Percentiles rank a stretch among this genome's conserved stretches.
Conservation (phyloP, 2,329 filamentous ascomycete genomes). For the Cryphonectria radicalis region DNA sequence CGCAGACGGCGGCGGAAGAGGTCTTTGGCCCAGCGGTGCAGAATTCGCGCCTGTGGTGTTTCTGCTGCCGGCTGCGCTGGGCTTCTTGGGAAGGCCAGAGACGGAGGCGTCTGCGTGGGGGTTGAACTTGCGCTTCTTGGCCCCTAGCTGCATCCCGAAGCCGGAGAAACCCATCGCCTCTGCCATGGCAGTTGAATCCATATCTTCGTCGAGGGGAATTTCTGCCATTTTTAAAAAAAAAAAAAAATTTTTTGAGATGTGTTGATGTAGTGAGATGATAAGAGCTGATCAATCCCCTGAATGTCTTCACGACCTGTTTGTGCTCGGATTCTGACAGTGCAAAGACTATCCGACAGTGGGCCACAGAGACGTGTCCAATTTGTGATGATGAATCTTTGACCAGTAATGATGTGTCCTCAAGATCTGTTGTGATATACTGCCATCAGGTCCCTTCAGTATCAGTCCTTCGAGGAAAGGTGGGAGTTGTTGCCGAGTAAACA, state of each 20-base stretch:
- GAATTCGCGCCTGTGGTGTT: conserved; percentile 41
- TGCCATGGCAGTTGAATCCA: conserved; percentile 59
- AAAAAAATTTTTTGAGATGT: not conserved
- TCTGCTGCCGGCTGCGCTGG: conserved; percentile 30
- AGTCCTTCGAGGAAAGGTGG: not conserved
- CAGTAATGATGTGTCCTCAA: not conserved
- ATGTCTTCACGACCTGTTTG: not conserved
- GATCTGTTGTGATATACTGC: not conserved
- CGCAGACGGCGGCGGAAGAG: conserved; percentile 31
- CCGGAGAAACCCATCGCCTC: conserved; percentile 74
- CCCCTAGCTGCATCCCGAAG: conserved; percentile 63
- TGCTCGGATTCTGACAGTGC: not conserved
- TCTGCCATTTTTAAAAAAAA: conserved; percentile 26
- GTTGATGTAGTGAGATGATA: not conserved
- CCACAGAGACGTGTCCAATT: not conserved
- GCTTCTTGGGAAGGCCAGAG: conserved; percentile 38
- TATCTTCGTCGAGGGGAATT: conserved; percentile 29
- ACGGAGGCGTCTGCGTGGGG: conserved; percentile 55
- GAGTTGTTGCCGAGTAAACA: not conserved
- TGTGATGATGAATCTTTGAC: not conserved
- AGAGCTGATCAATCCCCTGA: not conserved
- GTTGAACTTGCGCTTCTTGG: conserved; percentile 72
- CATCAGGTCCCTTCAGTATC: not conserved
- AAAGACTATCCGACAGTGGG: not conserved
- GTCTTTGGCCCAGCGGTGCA: conserved; percentile 44